Evolutionary conservation across 2,329 filamentous ascomycete genomes (phyloP), one percentile per base, ranked within the genome.

Genomic region (Amauroascus niger): DNA sequence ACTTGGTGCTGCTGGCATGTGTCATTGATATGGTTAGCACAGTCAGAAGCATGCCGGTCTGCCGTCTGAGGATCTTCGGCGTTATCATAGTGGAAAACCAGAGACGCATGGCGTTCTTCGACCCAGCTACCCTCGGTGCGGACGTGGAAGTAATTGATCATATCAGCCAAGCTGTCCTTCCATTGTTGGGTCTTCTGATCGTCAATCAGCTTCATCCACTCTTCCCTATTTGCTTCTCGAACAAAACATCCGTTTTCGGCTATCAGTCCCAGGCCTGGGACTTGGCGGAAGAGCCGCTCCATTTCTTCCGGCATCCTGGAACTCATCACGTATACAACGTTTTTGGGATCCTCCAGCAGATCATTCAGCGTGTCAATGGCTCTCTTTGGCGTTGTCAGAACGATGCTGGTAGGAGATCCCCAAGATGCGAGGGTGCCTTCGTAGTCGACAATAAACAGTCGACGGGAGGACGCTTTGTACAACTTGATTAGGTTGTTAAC

Each of bases 211-310:
- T 85, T 82, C 1, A 79, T 80, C 93, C 93, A 97, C 33, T 79
- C 76, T 22, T 80, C 78, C 14, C 75, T 77, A 18, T 82, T 79
- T 44, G 80, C 81, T 58, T 87, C 80, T 61, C 86, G 87, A 54
- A 96, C 74, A 70, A 94, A 97, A 67, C 88, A 95, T 1, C 91
- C 91, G 60, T 95, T 96, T 71, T 97, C 91, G 0, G 91, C 91
- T 59, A 97, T 94, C 3, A 97, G 76, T 2, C 93, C 93, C 2
- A 96, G 74, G 56, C 86, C 85, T 4, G 87, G 86, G 1, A 96
- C 85, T 22, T 86, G 81, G 50, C 84, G 83, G 76, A 97, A 96
- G 1, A 94, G 76, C 3, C 84, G 81, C 61, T 95, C 88, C 32
- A 96, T 82, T 63, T 96, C 89, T 62, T 94, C 87, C 0, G 89